These are phyloP conservation scores for Populus euphratica DNA, from an alignment of 345 rosid species.

Conservation along the genomic window DNA sequence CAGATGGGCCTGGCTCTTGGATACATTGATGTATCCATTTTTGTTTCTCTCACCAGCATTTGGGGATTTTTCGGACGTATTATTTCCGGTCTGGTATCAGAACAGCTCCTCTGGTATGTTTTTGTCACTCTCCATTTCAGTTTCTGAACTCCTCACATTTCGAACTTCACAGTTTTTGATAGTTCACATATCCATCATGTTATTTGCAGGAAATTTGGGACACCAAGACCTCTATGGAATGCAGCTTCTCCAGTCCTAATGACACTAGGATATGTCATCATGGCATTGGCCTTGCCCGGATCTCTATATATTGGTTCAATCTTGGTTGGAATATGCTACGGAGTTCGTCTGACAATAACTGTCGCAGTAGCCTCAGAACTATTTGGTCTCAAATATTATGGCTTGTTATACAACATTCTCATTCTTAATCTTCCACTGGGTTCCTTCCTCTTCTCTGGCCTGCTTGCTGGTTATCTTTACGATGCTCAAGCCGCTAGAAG, in stretches of 20 bases:
- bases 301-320: conserved; percentile 52
- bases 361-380: conserved; percentile 55
- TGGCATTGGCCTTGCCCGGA: conserved; percentile 58
- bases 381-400: conserved; percentile 55
- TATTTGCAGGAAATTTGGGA: conserved; percentile 39
- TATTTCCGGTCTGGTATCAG: conserved; percentile 45
- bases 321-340: conserved; percentile 53
- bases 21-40: conserved; percentile 43
- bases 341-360: conserved; percentile 45
- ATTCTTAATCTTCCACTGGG: conserved; percentile 47
- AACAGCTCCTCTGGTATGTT: conserved; percentile 39
- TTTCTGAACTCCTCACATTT: background rate
- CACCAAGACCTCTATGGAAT: conserved; percentile 52
- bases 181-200: background rate
- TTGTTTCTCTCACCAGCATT: conserved; percentile 56
- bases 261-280: conserved; percentile 43
- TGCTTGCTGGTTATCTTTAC: conserved; percentile 56
- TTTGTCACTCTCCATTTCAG: background rate
- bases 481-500: conserved; percentile 44
- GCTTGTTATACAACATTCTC: conserved; percentile 48
- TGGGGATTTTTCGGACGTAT: conserved; percentile 66
- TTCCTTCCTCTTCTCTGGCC: conserved; percentile 59
- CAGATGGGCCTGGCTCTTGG: conserved; percentile 65
- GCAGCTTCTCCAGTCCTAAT: conserved; percentile 50
- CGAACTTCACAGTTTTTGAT: background rate